Base-by-base conservation (phyloP, 805 yeast species). In the Sugiyamaella lignohabitans region DNA sequence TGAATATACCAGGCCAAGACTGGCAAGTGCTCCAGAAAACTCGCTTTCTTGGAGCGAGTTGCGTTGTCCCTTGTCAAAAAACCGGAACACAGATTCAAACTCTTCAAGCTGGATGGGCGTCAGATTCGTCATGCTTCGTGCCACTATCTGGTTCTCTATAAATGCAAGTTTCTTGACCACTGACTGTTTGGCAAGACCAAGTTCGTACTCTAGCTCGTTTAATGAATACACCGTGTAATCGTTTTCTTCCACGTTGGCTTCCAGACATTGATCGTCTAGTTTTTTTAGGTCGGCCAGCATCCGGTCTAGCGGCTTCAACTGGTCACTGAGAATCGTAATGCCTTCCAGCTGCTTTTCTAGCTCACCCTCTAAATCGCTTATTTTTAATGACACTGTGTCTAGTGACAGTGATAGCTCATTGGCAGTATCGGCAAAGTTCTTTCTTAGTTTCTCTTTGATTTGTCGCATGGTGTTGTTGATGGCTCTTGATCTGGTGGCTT, bases 21-120 rank as follows among this genome's bases (percentile, higher is more conserved):
- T 59, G n/a, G 66, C 65, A 48, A 74, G 56, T 2, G 76, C 73
- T 0, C 67, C 68, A 2, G 64, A 59, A 49, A 75, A 75, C 55
- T 75, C 79, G 8, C 50, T 42, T 46, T 69, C 69, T 29, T 64
- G 62, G 45, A 75, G 58, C 30, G 64, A 59, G 34, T 66, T 64
- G 46, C 67, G 68, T 40, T 61, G 61, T 1, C 67, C 64, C 27
- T 57, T 60, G 49, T 65, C 70, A 49, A 69, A 69, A 48, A 66
- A 68, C 8, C 72, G 57, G 50, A 75, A 75, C 14, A 72, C 67
- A 3, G 69, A 55, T 50, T 71, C 74, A 53, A 70, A 70, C 45
- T 72, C 74, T 38, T 67, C 72, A 18, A 67, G 51, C 43, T 68
- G 71, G 21, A 59, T 58, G 1, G 69, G 66, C 5, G 70, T 61